phyloP scores from a whole-genome alignment of 495 filamentous ascomycete genomes.

The Penicillium egyptiacum region DNA sequence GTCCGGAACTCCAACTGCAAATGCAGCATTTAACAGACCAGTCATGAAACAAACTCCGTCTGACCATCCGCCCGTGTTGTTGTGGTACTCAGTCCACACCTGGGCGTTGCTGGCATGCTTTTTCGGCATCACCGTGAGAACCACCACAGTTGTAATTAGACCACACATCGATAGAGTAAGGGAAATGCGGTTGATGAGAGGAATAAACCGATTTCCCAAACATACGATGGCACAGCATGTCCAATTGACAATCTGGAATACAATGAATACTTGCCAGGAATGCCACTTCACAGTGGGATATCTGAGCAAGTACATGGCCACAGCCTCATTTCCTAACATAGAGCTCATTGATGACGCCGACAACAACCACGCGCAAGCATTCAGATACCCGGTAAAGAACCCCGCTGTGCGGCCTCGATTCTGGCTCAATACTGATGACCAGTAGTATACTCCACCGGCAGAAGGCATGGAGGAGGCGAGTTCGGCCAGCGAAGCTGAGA shows the following conservation, averaged over 20 bases:
- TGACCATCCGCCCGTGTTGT: conserved; percentile 62
- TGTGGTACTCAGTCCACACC: conserved; percentile 63
- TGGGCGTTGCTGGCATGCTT: conserved; percentile 55
- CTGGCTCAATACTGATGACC: conserved; percentile 69
- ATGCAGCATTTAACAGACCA: conserved; percentile 75
- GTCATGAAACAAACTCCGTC: conserved; percentile 69
- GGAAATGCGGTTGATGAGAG: conserved; percentile 61
- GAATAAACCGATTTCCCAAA: conserved; percentile 63
- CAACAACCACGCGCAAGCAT: conserved; percentile 74
- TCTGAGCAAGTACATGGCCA: conserved; percentile 67
- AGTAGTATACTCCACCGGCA: conserved; percentile 79
- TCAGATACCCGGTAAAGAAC: conserved; percentile 72
- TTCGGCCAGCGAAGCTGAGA: conserved; percentile 54
- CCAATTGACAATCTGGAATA: conserved; percentile 66
- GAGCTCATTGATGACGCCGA: conserved; percentile 62
- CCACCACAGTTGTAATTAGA: conserved; percentile 63
- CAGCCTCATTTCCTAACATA: conserved; percentile 63
- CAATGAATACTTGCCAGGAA: conserved; percentile 73
- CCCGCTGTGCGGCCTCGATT: conserved; percentile 60
- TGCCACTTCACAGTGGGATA: conserved; percentile 57
- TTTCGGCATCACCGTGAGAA: conserved; percentile 69
- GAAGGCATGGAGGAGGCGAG: conserved; percentile 78
- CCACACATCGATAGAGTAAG: conserved; percentile 64
- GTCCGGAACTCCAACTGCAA: conserved; percentile 73
- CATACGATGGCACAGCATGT: conserved; percentile 59